Evolutionary conservation across 441 rosid genomes (phyloP), one percentile per base, ranked within the genome.

Genomic region (Metrosideros polymorpha): DNA sequence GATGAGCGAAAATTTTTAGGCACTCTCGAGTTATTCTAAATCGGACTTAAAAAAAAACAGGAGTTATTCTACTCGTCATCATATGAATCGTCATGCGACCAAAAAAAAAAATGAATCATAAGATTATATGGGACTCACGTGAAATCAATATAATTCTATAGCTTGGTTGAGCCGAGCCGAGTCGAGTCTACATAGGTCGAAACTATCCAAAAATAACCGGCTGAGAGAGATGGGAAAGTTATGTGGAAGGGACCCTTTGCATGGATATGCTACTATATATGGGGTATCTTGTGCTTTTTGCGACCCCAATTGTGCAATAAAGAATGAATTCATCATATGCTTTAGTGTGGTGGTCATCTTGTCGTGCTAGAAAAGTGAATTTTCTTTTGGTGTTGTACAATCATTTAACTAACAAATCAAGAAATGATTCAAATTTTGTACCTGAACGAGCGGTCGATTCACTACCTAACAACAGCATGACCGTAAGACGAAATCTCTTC

Each of bases 131-230:
- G 5, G 14, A 19, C 25, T 71, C 1, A 6, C 27, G 27, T 19
- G 77, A 27, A 45, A 35, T 9, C 76, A 0, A 63, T 25, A 22
- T 8, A 0, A 32, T 2, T n/a, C n/a, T n/a, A n/a, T n/a, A n/a
- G n/a, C n/a, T n/a, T n/a, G n/a, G n/a, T n/a, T n/a, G n/a, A n/a
- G n/a, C n/a, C n/a, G n/a, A n/a, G n/a, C n/a, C n/a, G n/a, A n/a
- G n/a, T n/a, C n/a, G n/a, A n/a, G n/a, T n/a, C n/a, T n/a, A n/a
- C n/a, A n/a, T n/a, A n/a, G 13, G 6, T 71, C 2, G 79, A 71
- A 42, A 0, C 7, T 1, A 71, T 35, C 1, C 27, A 3, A 66
- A 35, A 42, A 19, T 35, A 5, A 12, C 12, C 9, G 9, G 0
- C 2, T 0, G 22, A 1, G 12, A 24, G 24, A 32, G 4, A 63